Evolutionary conservation across 2,329 filamentous ascomycete species (phyloP), one percentile per base, ranked within the genome.

Genomic region (Bipolaris zeicola): DNA sequence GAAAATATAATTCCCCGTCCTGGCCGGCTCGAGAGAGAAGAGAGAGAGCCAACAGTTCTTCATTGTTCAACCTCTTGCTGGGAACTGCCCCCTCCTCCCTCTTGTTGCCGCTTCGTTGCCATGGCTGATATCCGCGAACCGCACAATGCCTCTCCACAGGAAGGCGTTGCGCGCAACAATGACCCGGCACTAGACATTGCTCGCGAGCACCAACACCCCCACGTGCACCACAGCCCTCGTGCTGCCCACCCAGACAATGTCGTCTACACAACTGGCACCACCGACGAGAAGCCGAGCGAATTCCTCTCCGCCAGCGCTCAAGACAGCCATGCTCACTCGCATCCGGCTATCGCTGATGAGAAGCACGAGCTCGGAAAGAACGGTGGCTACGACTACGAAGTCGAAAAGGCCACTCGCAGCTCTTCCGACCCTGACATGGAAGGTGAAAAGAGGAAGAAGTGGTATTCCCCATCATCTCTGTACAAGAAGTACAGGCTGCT

Each of bases 401-500:
- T 64, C 24, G 78, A 80, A 52, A 80, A 81, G 64, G 74, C 74
- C 11, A 68, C 65, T 3, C 64, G 61, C 53, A 76, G 73, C 58
- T 70, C 59, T 39, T 66, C 50, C 46, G 61, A 67, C 41, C 65
- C 51, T 38, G 65, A 64, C 14, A 44, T 47, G n/a, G 65, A 66
- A 51, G 37, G 28, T 6, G 56, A 60, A 5, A 50, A 33, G 58
- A 64, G 57, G 56, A 69, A 67, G 60, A 53, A 42, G 24, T 62
- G 62, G 52, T 69, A 61, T 42, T 66, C 63, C 10, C 33, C 34
- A 11, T 55, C 55, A 37, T 55, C 55, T 3, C 49, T 69, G 3
- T 68, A 68, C 61, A 71, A 74, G 60, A 78, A 76, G 53, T 79
- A 79, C 63, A 78, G 80, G 37, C 73, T 80, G 55, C 64, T 65